Base-by-base conservation (phyloP, 1,284 basidiomycete genomes). In the Cerrena zonata region DNA sequence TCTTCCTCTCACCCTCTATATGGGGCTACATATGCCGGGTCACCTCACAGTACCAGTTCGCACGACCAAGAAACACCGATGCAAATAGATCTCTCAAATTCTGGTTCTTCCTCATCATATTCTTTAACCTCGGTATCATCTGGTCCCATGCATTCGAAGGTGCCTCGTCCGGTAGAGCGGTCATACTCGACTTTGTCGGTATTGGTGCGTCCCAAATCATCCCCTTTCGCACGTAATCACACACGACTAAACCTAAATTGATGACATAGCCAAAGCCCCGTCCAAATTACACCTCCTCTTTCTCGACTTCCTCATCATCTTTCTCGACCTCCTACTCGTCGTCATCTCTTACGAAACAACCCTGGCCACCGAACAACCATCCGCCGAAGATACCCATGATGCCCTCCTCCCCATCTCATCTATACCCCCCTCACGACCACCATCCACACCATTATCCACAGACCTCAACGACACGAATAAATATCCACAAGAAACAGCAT, bases 181-280 rank as follows among this genome's bases (percentile, higher is more conserved):
- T 88, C 58, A 66, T 89, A 36, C 78, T 89, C 52, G 86, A 89
- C 63, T 89, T 89, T 58, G 76, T 89, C 53, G 87, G 87, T 51
- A 73, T 82, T 72, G 78, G 86, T 89, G 61, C 49, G 82, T 74
- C 24, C 5, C n/a, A 45, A 13, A 13, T 46, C 34, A 25, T 45
- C 37, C 37, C 48, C 37, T 39, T 47, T 25, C 23, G n/a, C 38
- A 25, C 48, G 41, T 24, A 37, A 54, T 55, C 40, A 47, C 39
- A 38, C 34, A n/a, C 22, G 22, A 4, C 30, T 11, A 44, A 23
- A 47, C 41, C 30, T 15, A 21, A 48, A 38, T 27, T 15, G n/a
- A 22, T 30, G 47, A 22, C 25, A 43, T 60, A 87, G 86, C 73
- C 38, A 74, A 79, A 58, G 65, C 63, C 30, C 83, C 87, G 19